These are phyloP conservation scores for Mycena vitilis DNA, from an alignment of 768 basidiomycete species.

Conservation along the genomic window DNA sequence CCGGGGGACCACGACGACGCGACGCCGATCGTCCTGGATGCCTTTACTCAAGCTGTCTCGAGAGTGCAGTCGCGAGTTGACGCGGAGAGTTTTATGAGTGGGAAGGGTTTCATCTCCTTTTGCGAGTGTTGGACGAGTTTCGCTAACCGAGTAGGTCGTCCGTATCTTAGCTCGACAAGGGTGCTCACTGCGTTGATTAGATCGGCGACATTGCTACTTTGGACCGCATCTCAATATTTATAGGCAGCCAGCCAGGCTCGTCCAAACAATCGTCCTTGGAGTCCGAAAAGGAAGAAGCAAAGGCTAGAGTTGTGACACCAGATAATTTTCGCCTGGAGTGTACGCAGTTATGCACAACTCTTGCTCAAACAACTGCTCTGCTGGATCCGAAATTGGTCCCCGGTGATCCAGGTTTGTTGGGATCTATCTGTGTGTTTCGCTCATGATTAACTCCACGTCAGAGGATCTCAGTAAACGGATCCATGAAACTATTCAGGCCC, in stretches of 20 bases:
- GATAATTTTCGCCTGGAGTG: slow-evolving; percentile 47
- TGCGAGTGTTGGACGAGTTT: slow-evolving; percentile 81
- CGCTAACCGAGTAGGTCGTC: slow-evolving; percentile 66
- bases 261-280: slow-evolving; percentile 3
- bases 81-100: slow-evolving; percentile 55
- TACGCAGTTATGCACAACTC: slow-evolving; percentile 53
- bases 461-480: slow-evolving; percentile 33
- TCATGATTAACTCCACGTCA: slow-evolving; percentile 21
- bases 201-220: slow-evolving; percentile 59
- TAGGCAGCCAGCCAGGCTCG: slow-evolving; percentile 37
- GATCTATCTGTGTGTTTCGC: slow-evolving; percentile 26
- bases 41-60: slow-evolving; percentile 58
- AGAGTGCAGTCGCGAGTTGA: slow-evolving; percentile 52
- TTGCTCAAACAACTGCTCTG: slow-evolving; percentile 58
- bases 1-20: slow-evolving; percentile 46
- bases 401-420: slow-evolving; percentile 37
- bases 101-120: slow-evolving; percentile 66
- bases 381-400: slow-evolving; percentile 45
- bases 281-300: not conserved
- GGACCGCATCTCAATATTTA: slow-evolving; percentile 58
- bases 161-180: not conserved
- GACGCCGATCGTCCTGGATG: slow-evolving; percentile 51
- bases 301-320: slow-evolving; percentile 2
- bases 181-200: slow-evolving; percentile 43
- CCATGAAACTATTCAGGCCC: slow-evolving; percentile 37